Base-by-base conservation (phyloP, 2,329 filamentous ascomycete species). In the Sporothrix dimorphospora region DNA sequence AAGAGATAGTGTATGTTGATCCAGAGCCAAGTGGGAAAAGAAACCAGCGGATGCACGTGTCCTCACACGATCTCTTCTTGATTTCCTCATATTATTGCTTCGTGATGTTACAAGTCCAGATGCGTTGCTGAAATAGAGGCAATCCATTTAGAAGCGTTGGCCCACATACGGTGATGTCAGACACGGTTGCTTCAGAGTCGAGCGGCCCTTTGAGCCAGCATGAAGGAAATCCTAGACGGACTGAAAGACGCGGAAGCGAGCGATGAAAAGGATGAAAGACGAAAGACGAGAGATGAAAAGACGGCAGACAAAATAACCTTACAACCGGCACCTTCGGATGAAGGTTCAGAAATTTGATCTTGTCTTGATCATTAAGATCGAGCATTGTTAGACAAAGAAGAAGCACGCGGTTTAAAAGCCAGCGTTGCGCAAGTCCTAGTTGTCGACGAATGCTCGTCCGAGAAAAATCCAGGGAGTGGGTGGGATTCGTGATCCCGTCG, bases 231-330 rank as follows among this genome's bases (percentile, higher is more conserved):
- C 59, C 59, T 24, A 38, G 34, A 24, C 16, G 40, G 21, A 12
- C 8, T 27, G 38, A 65, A 65, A 34, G 21, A 16, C 24, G 38
- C 14, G 21, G 9, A 12, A 65, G 12, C 16, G 38, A 12, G 59
- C 45, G 21, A 65, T 11, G 24, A 24, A 24, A 8, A 40, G 40
- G 57, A 57, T 27, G 27, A 19, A 2, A 71, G 49, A 67, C 30
- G 61, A 61, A 49, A 34, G 47, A 24, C 27, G n/a, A 30, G 21
- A 51, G 38, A 34, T 14, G 8, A 27, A 45, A 55, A 40, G 63
- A 34, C 61, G n/a, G 24, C 8, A 16, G 8, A 55, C 38, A 71
- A 66, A 67, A 51, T 40, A 66, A 34, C 53, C 38, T 34, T 51
- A 63, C 27, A 65, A 45, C 21, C 40, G 5, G 11, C 34, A 38